Evolutionary conservation across 2,329 filamentous ascomycete genomes (phyloP).

Genomic region (Colletotrichum melonis): DNA sequence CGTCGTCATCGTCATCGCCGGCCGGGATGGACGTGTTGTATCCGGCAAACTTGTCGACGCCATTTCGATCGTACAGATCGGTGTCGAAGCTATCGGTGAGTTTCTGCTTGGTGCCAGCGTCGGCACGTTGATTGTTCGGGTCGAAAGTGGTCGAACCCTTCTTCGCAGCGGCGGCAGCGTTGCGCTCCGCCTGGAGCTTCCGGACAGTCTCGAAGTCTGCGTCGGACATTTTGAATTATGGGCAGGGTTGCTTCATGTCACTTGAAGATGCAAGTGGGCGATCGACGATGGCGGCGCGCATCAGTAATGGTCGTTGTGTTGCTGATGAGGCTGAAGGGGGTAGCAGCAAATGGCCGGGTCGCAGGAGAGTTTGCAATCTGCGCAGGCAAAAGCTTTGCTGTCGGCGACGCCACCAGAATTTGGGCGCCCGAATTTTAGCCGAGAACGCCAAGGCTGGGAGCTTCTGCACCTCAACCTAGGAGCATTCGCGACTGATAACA

Average conservation of each 20-base stretch:
- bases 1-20: conserved; percentile 80
- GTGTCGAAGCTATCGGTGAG: conserved; percentile 91
- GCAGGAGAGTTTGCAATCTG: conserved; percentile 38
- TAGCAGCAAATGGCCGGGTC: conserved; percentile 30
- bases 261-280: conserved; percentile 35
- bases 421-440: conserved; percentile 49
- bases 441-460: conserved; percentile 24
- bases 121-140: conserved; percentile 81
- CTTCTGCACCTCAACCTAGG: neutral
- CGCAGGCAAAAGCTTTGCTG: conserved; percentile 41
- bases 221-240: conserved; percentile 70
- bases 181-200: conserved; percentile 92
- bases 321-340: conserved; percentile 40
- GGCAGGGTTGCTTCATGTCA: conserved; percentile 49
- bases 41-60: conserved; percentile 83
- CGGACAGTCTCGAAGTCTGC: conserved; percentile 90
- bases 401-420: conserved; percentile 46
- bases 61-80: conserved; percentile 84
- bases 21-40: conserved; percentile 92
- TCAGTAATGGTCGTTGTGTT: conserved; percentile 39
- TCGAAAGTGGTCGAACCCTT: conserved; percentile 87
- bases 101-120: conserved; percentile 89
- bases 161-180: conserved; percentile 80
- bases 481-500: neutral
- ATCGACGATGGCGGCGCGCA: conserved; percentile 36